phyloP scores from a whole-genome alignment of 1,284 basidiomycete species.

The Somion occarium region DNA sequence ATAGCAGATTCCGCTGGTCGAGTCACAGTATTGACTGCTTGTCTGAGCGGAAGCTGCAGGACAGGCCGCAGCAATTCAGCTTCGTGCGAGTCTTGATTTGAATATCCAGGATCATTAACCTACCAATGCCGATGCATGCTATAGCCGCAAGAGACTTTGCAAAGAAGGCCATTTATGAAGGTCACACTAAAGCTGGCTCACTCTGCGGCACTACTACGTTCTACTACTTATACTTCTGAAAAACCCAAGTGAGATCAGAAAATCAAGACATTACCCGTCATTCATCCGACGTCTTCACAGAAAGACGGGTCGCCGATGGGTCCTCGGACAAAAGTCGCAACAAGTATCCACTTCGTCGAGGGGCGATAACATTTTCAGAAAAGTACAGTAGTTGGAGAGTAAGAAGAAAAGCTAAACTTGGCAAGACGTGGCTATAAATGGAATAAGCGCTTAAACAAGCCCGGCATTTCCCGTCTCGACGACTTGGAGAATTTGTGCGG shows the following conservation, averaged over 20 bases:
- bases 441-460: background rate
- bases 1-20: slow-evolving; percentile 24
- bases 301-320: no score
- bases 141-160: no score
- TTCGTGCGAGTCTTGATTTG: background rate
- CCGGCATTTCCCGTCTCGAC: background rate
- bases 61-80: background rate
- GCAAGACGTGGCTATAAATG: background rate
- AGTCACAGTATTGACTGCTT: slow-evolving; percentile 22
- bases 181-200: no score
- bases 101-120: no score
- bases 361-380: no score
- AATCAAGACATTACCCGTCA: background rate
- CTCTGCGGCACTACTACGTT: no score
- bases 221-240: background rate
- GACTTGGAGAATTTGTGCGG: background rate
- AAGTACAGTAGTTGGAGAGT: background rate
- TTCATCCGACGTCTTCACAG: background rate
- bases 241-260: background rate
- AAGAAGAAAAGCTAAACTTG: background rate
- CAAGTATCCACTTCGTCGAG: background rate
- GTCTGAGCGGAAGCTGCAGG: slow-evolving; percentile 19
- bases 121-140: no score
- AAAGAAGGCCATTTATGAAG: no score
- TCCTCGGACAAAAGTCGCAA: background rate